Conservation (phyloP, 148 eudicot species). For the Rhododendron griersonianum region DNA sequence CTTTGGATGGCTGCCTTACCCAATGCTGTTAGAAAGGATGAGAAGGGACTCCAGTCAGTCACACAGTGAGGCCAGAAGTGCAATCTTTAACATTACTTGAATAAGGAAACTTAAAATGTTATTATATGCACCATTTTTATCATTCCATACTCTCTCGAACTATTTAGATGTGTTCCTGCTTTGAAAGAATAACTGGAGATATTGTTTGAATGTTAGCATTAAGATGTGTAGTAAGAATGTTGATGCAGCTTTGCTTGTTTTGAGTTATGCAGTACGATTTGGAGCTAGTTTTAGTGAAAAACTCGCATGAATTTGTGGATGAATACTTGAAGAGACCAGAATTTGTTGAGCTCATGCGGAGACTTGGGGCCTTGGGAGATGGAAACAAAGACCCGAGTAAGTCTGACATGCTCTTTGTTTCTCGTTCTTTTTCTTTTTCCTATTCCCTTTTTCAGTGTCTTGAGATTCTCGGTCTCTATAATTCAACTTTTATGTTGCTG, state of each 20-base stretch:
- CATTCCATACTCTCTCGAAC: background rate
- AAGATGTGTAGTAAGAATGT: background rate
- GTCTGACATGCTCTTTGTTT: slow-evolving; percentile 9
- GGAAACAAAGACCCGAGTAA: slow-evolving; percentile 80
- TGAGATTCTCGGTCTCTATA: background rate
- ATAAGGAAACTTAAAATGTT: background rate
- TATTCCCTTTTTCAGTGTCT: background rate
- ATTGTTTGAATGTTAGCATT: background rate
- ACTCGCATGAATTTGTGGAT: slow-evolving; percentile 75
- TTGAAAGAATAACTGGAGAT: background rate
- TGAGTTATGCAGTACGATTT: slow-evolving; percentile 61
- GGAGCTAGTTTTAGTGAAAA: slow-evolving; percentile 89
- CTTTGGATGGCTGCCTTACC: background rate
- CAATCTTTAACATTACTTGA: background rate
- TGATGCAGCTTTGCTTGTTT: background rate
- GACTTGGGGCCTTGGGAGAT: slow-evolving; percentile 96
- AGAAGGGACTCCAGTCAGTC: background rate
- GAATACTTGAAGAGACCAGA: slow-evolving; percentile 88
- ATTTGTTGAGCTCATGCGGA: slow-evolving; percentile 79
- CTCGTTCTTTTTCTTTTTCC: background rate
- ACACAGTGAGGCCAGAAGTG: background rate
- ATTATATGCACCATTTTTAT: background rate
- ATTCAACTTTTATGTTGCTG: background rate
- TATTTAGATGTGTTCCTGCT: background rate
- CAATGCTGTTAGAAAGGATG: background rate